Evolutionary conservation across 1,284 basidiomycete genomes (phyloP).

Genomic region (Marasmius fiardii): DNA sequence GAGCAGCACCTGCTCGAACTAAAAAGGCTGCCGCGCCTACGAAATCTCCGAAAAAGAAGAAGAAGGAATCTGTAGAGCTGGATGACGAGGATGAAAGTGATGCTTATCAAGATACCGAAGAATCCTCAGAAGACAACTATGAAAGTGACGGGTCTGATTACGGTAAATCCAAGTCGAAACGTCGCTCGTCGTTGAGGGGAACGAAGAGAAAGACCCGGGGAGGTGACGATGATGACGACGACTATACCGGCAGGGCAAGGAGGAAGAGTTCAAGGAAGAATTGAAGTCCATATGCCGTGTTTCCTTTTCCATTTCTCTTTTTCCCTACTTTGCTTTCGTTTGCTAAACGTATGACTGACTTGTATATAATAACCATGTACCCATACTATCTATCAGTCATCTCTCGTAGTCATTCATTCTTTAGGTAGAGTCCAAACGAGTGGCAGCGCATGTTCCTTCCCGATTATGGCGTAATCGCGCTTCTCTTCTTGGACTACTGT

Average conservation of each 20-base stretch:
- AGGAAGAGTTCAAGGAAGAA: background rate
- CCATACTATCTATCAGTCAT: background rate
- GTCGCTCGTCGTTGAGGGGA: slow-evolving; percentile 7
- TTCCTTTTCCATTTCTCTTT: background rate
- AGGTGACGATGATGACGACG: slow-evolving; percentile 19
- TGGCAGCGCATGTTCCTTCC: background rate
- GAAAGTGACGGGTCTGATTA: background rate
- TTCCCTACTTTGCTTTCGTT: background rate
- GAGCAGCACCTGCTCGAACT: background rate
- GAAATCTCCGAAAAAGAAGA: slow-evolving; percentile 4
- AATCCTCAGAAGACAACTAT: slow-evolving; percentile 1
- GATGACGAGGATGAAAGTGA: background rate
- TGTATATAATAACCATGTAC: background rate
- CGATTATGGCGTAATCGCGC: no score
- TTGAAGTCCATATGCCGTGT: background rate
- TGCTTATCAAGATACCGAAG: background rate
- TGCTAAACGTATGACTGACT: background rate
- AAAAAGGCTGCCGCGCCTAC: background rate
- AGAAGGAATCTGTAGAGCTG: background rate
- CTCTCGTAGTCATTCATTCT: background rate
- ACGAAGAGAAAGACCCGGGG: slow-evolving; percentile 15
- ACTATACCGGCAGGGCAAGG: slow-evolving; percentile 1
- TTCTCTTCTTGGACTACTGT: no score
- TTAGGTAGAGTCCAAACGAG: background rate
- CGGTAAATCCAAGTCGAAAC: slow-evolving; percentile 1